Base-by-base conservation (phyloP, 495 filamentous ascomycete genomes). In the Usnea hakonensis region DNA sequence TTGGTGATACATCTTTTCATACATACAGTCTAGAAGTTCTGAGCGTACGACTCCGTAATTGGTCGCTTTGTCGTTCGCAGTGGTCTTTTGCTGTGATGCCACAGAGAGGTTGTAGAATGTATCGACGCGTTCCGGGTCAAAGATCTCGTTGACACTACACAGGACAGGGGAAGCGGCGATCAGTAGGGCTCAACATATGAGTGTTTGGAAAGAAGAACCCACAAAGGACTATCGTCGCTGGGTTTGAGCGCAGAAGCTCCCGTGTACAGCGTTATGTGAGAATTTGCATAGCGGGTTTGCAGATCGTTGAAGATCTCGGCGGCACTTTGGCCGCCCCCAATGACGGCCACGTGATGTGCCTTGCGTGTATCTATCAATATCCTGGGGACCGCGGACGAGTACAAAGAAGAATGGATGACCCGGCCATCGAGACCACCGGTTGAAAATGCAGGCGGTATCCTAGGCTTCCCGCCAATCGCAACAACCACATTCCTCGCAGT, bases 161-260 rank as follows among this genome's bases (percentile, higher is more conserved):
- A 38, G 35, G 56, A n/a, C 57, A 23, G 2, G 11, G n/a, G 2
- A 13, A 11, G n/a, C 1, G 11, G 43, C 14, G 16, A 13, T 46
- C 5, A 46, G 43, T 26, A 26, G 0, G 21, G 43, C 8, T 23
- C 43, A 5, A 1, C 3, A 23, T 23, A 9, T 10, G 16, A 21
- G 21, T 8, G 7, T 58, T 21, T 33, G 40, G 9, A 3, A 14
- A 26, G 33, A 53, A n/a, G 5, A n/a, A 81, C 87, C 75, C 77
- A 95, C 90, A 97, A 97, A 23, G 93, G 93, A 55, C 90, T 94
- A 69, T 98, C 93, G 66, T 98, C 93, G 71, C 90, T 95, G 5
- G 93, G 93, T 60, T 86, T 86, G 61, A 98, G 76, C 44, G 91
- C 90, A 37, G 88, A 80, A 41, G 84, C 85, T 52, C 88, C 83